These are phyloP conservation scores for Microbotryomycetes sp. DNA, from an alignment of 1,284 basidiomycete species.

Conservation along the genomic window DNA sequence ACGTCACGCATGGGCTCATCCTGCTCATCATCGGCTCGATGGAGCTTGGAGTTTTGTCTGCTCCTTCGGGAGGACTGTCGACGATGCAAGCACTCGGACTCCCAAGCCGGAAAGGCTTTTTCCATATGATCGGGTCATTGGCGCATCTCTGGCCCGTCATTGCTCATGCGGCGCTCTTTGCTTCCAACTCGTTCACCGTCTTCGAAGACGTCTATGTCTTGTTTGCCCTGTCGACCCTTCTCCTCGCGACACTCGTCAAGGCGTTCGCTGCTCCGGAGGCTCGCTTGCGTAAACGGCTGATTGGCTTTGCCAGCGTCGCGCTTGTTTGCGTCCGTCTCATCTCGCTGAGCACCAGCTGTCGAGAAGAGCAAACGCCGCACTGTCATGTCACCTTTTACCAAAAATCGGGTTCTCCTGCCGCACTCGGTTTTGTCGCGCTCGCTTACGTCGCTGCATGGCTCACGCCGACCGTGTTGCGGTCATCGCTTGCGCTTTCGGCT, in stretches of 20 bases:
- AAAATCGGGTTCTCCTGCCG: slow-evolving; percentile 56
- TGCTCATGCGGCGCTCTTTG: slow-evolving; percentile 28
- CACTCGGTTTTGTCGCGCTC: slow-evolving; percentile 55
- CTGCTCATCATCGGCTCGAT: slow-evolving; percentile 34
- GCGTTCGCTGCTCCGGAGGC: slow-evolving; percentile 54
- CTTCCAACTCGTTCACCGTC: slow-evolving; percentile 89
- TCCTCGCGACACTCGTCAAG: slow-evolving; percentile 49
- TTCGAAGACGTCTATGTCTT: slow-evolving; percentile 84
- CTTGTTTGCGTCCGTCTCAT: slow-evolving; percentile 66
- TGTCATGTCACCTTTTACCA: slow-evolving; percentile 82
- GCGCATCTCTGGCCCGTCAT: too few relatives aligned
- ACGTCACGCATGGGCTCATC: too few relatives aligned
- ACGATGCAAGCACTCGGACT: too few relatives aligned
- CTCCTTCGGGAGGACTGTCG: slow-evolving; percentile 28
- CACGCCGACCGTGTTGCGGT: slow-evolving; percentile 55
- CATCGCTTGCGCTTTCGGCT: slow-evolving; percentile 59
- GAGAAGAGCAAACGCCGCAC: slow-evolving; percentile 86
- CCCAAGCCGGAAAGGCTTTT: too few relatives aligned
- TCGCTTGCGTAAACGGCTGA: slow-evolving; percentile 64
- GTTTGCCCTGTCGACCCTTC: slow-evolving; percentile 58
- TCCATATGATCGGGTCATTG: too few relatives aligned
- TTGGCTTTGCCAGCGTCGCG: slow-evolving; percentile 60
- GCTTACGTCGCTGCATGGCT: slow-evolving; percentile 53
- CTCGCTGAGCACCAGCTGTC: slow-evolving; percentile 70
- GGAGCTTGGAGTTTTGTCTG: slow-evolving; percentile 37